Evolutionary conservation across 345 rosid genomes (phyloP), one percentile per base, ranked within the genome.

Genomic region (Cardamine chenopodiifolia): DNA sequence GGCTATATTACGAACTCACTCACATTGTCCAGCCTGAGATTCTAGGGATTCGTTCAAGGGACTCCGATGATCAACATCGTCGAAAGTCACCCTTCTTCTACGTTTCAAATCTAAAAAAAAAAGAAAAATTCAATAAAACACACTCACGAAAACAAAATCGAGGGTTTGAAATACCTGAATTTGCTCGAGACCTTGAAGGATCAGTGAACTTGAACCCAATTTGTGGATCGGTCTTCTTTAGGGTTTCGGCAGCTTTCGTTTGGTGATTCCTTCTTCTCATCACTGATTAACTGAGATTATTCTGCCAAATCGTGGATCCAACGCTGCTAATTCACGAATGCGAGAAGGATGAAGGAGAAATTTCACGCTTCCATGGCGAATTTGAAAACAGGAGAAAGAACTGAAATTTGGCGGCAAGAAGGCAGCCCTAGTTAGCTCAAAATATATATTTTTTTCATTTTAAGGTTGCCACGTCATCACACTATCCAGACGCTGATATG

Each of bases 11-110:
- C 22, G 23, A 62, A 69, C 7, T 13, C 70, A 70, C 75, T 47
- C 37, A 77, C 61, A 70, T 63, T 11, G 3, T 29, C 64, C 58
- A 3, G 26, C 45, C 18, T 65, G 76, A 29, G 25, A 17, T 35
- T 74, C 68, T 25, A 34, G 55, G 19, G 60, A 39, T 56, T 74
- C 76, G 72, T 59, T 77, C 4, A 44, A 40, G 47, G 68, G 28
- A 31, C 48, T 59, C 56, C 50, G 82, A 66, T 62, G 61, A 9
- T 77, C 58, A 19, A 34, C 50, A 62, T 70, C 82, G 15, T 68
- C 79, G 80, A 85, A 76, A 57, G 34, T 71, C 63, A 78, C 82
- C 47, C 62, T 86, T 69, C 73, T 83, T 42, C 66, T 65, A 47
- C 85, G 66, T 50, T 63, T 68, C 82, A 45, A 40, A 68, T 79